Conservation (phyloP, 164 flowering plant species). For the Dillenia suffruticosa region DNA sequence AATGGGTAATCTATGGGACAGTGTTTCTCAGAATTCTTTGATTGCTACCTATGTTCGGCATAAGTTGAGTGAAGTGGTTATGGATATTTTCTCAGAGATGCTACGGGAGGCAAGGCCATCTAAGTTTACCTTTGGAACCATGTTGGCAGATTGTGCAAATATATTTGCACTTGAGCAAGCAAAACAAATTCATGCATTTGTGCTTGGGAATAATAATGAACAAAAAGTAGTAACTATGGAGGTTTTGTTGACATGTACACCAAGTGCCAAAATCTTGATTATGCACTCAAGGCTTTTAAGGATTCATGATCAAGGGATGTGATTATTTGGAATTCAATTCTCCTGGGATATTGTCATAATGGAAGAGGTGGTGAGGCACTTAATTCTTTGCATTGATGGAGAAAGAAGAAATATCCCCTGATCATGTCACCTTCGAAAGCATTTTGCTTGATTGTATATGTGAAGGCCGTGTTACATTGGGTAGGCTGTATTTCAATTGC, state of each 20-base stretch:
- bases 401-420: conserved; percentile 38
- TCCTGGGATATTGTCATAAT: conserved; percentile 29
- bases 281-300: conserved; percentile 31
- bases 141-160: conserved; percentile 60
- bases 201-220: conserved; percentile 43
- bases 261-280: conserved; percentile 37
- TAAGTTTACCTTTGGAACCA: conserved; percentile 43
- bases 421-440: conserved; percentile 50
- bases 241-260: conserved; percentile 63
- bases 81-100: conserved; percentile 45
- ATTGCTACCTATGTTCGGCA: conserved; percentile 39
- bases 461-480: conserved; percentile 43
- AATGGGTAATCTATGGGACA: conserved; percentile 35
- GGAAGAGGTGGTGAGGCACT: conserved; percentile 29
- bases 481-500: conserved; percentile 31
- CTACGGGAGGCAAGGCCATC: conserved; percentile 40
- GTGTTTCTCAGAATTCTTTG: conserved; percentile 48
- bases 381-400: conserved; percentile 36
- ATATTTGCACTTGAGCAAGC: conserved; percentile 43
- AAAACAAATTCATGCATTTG: conserved; percentile 56
- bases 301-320: conserved; percentile 24
- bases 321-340: conserved; percentile 47
- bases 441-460: conserved; percentile 43
- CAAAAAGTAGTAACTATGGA: conserved; percentile 37
- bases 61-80: conserved; percentile 43